Evolutionary conservation across 371 early-diverging fungal genomes (phyloP).

Genomic region (Mucor racemosus): DNA sequence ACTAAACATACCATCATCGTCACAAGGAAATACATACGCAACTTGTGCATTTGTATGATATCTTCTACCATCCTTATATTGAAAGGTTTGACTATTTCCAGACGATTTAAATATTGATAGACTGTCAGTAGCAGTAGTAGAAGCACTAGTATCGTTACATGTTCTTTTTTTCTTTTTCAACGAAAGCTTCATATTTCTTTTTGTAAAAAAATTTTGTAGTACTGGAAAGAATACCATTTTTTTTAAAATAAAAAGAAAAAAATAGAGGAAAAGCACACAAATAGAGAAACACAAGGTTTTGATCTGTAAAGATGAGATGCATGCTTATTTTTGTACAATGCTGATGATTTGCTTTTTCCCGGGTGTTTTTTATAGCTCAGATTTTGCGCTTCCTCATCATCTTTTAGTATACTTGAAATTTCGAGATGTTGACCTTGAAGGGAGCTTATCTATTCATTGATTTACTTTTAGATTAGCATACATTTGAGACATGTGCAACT

Average conservation of each 20-base stretch:
- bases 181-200: neutral
- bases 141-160: neutral
- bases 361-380: too few species aligned
- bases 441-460: too few species aligned
- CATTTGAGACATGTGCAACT: too few species aligned
- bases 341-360: too few species aligned
- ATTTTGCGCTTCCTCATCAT: too few species aligned
- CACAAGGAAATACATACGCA: conserved; percentile 57
- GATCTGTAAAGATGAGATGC: neutral
- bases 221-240: neutral
- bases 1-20: conserved; percentile 40
- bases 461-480: too few species aligned
- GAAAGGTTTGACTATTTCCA: conserved; percentile 15
- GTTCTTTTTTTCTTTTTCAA: neutral
- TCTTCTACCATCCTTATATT: conserved; percentile 50
- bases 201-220: neutral
- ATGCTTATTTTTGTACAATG: neutral
- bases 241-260: too few species aligned
- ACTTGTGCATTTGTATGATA: conserved; percentile 46
- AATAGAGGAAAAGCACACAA: neutral
- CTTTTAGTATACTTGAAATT: too few species aligned
- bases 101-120: neutral
- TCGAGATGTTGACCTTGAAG: too few species aligned
- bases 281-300: neutral
- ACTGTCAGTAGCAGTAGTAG: neutral